phyloP scores from a whole-genome alignment of 441 rosid species.

The Corymbia calophylla region DNA sequence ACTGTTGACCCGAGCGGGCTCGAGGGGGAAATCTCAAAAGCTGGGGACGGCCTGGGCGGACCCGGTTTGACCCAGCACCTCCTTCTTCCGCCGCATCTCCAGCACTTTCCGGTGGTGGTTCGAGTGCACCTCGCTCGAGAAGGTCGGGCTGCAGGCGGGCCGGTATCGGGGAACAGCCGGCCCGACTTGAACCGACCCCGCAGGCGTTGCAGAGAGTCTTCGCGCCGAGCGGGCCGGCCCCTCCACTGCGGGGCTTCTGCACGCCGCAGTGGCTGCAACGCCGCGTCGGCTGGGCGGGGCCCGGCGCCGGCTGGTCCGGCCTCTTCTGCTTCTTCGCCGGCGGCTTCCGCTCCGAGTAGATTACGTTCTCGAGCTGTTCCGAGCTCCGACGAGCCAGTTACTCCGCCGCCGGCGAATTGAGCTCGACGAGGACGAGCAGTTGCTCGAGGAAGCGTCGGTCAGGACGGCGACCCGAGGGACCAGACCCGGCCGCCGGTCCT shows the following conservation, averaged over 20 bases:
- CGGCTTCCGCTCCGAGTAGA: constrained; percentile 10
- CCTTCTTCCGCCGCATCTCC: constrained; percentile 83
- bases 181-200: constrained; percentile 96
- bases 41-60: constrained; percentile 40
- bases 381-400: constrained; percentile 19
- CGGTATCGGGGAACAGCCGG: constrained; percentile 81
- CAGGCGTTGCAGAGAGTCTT: constrained; percentile 93
- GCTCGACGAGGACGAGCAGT: constrained; percentile 32
- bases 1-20: background rate
- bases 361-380: constrained; percentile 22
- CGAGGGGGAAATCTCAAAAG: constrained; percentile 23
- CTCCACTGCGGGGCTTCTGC: constrained; percentile 96
- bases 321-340: constrained; percentile 40
- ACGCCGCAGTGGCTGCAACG: constrained; percentile 94
- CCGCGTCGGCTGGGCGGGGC: constrained; percentile 23
- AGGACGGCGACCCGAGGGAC: constrained; percentile 51
- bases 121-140: constrained; percentile 71
- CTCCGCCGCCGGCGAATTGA: constrained; percentile 33
- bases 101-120: constrained; percentile 89
- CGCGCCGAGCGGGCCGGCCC: constrained; percentile 88
- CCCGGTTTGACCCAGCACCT: constrained; percentile 25
- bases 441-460: constrained; percentile 47
- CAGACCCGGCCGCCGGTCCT: constrained; percentile 51
- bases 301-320: constrained; percentile 6
- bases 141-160: constrained; percentile 95